A percentile compares a stretch with the other conserved stretches of the same genome.
These are phyloP conservation scores for Aspergillus avenaceus DNA, from an alignment of 495 filamentous ascomycete genomes.

Conservation along the genomic window DNA sequence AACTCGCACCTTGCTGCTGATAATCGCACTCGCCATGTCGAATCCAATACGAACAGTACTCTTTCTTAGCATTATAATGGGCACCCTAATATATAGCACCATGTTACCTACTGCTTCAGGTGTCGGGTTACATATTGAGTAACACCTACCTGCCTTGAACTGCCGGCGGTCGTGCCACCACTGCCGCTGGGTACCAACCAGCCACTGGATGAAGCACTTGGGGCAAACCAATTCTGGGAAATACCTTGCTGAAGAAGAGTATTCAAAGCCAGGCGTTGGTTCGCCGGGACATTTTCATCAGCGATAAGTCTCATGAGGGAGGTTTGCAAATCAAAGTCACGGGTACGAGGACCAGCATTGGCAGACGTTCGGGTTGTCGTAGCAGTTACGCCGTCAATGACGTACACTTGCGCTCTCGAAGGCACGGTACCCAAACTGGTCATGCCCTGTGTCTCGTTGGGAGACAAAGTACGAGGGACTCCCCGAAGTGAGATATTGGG, in stretches of 20 bases:
- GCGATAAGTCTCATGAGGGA: constrained; percentile 19
- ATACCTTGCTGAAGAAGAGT: constrained; percentile 16
- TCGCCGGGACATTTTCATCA: constrained; percentile 19
- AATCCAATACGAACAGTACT: constrained; percentile 85
- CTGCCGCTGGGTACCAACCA: constrained; percentile 15
- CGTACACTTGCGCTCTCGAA: constrained; percentile 27
- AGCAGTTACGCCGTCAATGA: constrained; percentile 26
- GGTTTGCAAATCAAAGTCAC: constrained; percentile 18
- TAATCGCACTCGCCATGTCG: constrained; percentile 80
- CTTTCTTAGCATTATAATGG: constrained; percentile 48
- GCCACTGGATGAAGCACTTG: constrained; percentile 6
- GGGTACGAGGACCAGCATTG: constrained; percentile 11
- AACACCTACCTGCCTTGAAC: constrained; percentile 19
- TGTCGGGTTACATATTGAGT: neutral
- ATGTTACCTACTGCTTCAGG: constrained; percentile 5
- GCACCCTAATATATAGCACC: constrained; percentile 3
- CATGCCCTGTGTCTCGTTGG: constrained; percentile 42
- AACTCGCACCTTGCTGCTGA: constrained; percentile 58
- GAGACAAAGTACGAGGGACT: constrained; percentile 26
- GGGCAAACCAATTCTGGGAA: constrained; percentile 10
- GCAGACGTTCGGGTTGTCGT: constrained; percentile 5
- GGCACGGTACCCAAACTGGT: constrained; percentile 36
- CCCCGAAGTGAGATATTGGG: constrained; percentile 30
- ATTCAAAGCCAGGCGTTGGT: constrained; percentile 20
- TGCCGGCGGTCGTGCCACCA: constrained; percentile 2